Conservation (phyloP, 257 asterid genomes). For the Gentiana straminea region DNA sequence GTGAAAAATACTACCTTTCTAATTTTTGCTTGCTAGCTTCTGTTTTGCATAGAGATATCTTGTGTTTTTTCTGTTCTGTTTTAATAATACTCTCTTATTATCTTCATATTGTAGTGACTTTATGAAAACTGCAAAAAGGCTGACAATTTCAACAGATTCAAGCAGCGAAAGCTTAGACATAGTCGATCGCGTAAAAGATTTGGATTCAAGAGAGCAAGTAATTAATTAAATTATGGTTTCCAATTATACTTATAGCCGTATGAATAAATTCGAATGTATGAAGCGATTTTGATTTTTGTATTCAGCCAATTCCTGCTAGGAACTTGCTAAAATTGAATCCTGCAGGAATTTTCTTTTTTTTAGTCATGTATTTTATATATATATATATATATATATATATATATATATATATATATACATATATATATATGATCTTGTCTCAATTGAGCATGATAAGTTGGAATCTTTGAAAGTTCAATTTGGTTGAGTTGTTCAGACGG, state of each 20-base stretch:
- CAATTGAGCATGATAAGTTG: no score
- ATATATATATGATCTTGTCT: no score
- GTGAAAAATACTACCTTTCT: constrained; percentile 11
- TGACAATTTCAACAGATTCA: constrained; percentile 48
- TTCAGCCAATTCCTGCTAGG: constrained; percentile 15
- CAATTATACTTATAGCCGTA: constrained; percentile 6
- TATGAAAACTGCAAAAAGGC: constrained; percentile 41
- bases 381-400: no score
- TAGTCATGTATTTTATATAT: no score
- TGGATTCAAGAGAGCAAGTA: constrained; percentile 8
- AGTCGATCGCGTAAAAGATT: constrained; percentile 21
- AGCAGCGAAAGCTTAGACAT: constrained; percentile 42
- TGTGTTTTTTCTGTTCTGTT: background rate
- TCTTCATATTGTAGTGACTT: constrained; percentile 41
- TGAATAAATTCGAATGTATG: no score
- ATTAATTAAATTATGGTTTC: constrained; percentile 6
- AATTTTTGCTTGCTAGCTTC: background rate
- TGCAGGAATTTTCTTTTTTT: constrained; percentile 10
- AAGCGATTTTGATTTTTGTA: constrained; percentile 1
- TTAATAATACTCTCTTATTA: background rate
- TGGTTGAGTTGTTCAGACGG: no score
- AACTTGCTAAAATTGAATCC: constrained; percentile 11
- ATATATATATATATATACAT: no score
- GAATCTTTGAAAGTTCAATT: no score
- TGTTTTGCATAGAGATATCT: background rate